A percentile compares a stretch with the other conserved stretches of the same genome.
phyloP scores from a whole-genome alignment of 768 basidiomycete species.

The Collybiopsis confluens region DNA sequence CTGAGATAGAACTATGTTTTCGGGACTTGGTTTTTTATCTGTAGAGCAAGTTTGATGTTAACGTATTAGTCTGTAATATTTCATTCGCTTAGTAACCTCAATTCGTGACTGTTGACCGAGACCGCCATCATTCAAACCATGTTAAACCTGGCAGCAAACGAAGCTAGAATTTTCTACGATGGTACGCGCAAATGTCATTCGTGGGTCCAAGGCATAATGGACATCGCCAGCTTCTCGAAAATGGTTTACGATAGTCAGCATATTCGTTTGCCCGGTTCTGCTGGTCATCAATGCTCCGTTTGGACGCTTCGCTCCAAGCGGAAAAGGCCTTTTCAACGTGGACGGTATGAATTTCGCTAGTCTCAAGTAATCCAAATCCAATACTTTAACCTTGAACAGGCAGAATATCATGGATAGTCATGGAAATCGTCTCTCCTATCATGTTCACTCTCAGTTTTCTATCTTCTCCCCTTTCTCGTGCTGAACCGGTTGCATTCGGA shows the following conservation, averaged over 20 bases:
- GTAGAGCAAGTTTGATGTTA: too few species aligned
- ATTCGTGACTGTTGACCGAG: too few species aligned
- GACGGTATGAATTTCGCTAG: slow-evolving; percentile 6
- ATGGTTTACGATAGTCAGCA: slow-evolving; percentile 40
- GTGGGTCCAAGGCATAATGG: slow-evolving; percentile 5
- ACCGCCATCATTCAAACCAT: too few species aligned
- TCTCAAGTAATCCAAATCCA: background rate
- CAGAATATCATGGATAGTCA: slow-evolving; percentile 46
- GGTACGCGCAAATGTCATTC: slow-evolving; percentile 1
- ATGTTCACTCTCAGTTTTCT: slow-evolving; percentile 30
- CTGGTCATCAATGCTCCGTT: slow-evolving; percentile 73
- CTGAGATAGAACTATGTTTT: background rate
- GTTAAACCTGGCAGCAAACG: background rate
- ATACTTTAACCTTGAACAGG: too few species aligned
- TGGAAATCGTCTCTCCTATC: slow-evolving; percentile 48
- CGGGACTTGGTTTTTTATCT: background rate
- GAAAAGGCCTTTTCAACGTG: slow-evolving; percentile 25
- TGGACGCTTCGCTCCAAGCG: slow-evolving; percentile 61
- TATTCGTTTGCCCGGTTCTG: slow-evolving; percentile 28
- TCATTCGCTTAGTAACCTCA: too few species aligned
- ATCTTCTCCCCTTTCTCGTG: slow-evolving; percentile 28
- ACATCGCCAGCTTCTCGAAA: slow-evolving; percentile 32
- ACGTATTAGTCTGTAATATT: too few species aligned
- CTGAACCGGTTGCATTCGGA: slow-evolving; percentile 15
- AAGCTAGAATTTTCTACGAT: background rate